phyloP scores from a whole-genome alignment of 2,329 filamentous ascomycete species.

The Paraconiothyrium sp. region DNA sequence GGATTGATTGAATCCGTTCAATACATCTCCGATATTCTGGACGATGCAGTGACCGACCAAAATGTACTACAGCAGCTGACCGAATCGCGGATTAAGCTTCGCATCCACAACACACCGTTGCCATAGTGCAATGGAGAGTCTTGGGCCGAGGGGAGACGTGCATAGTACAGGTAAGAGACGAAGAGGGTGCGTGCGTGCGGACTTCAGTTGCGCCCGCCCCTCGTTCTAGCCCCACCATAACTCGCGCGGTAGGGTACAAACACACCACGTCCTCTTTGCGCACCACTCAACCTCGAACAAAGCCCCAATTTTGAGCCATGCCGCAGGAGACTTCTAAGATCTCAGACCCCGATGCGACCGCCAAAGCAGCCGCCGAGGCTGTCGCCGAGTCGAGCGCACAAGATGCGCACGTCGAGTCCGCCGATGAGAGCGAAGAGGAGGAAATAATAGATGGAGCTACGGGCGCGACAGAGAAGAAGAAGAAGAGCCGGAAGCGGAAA shows the following conservation, averaged over 20 bases:
- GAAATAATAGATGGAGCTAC: conserved; percentile 47
- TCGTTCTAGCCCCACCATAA: background rate
- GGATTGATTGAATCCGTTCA: no score
- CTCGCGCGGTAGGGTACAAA: background rate
- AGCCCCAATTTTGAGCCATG: conserved; percentile 30
- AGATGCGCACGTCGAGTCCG: conserved; percentile 39
- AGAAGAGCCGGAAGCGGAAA: conserved; percentile 72
- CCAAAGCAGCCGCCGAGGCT: conserved; percentile 57
- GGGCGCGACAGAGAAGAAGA: conserved; percentile 66
- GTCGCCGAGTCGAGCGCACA: conserved; percentile 46
- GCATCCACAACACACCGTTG: no score
- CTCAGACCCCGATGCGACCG: conserved; percentile 62
- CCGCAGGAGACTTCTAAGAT: conserved; percentile 68
- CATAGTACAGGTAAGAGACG: background rate
- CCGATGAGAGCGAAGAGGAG: conserved; percentile 45
- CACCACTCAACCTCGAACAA: conserved; percentile 3
- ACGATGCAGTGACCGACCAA: no score
- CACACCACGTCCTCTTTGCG: conserved; percentile 3
- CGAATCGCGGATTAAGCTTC: no score
- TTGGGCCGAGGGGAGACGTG: background rate
- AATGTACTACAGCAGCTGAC: no score
- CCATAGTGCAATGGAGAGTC: background rate
- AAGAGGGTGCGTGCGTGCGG: conserved; percentile 4
- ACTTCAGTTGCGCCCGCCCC: background rate
- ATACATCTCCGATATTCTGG: no score